A percentile compares a stretch with the other conserved stretches of the same genome.
Evolutionary conservation across 176 grass and related monocot species (phyloP).

Genomic region (Juncus inflexus): DNA sequence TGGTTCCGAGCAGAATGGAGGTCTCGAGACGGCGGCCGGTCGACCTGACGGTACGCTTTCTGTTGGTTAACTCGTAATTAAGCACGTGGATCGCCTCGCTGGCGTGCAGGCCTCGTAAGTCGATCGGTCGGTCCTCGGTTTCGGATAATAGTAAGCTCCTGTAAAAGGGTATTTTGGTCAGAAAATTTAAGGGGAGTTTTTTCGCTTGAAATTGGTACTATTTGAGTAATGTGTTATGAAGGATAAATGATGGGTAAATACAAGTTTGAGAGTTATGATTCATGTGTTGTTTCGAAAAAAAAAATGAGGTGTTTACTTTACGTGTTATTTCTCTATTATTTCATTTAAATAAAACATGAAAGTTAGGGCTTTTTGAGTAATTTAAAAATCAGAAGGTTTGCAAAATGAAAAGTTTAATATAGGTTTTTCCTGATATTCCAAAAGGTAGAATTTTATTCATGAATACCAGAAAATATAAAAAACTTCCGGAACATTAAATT

Average conservation of each 20-base stretch:
- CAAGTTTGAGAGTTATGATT: neutral
- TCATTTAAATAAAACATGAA: too few relatives aligned
- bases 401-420: too few relatives aligned
- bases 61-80: conserved; percentile 62
- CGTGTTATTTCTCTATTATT: neutral
- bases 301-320: neutral
- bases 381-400: too few relatives aligned
- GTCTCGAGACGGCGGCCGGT: conserved; percentile 52
- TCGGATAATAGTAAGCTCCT: conserved; percentile 52
- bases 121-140: conserved; percentile 58
- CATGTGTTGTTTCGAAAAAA: conserved; percentile 11
- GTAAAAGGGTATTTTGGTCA: conserved; percentile 2
- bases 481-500: too few relatives aligned
- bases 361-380: too few relatives aligned
- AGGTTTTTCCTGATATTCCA: too few relatives aligned
- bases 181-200: neutral
- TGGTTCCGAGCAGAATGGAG: conserved; percentile 46
- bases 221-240: too few relatives aligned
- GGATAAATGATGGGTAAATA: too few relatives aligned
- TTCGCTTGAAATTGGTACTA: neutral
- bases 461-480: too few relatives aligned
- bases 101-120: conserved; percentile 60
- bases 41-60: conserved; percentile 52
- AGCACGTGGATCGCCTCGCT: conserved; percentile 69
- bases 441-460: too few relatives aligned